These are phyloP conservation scores for Myriosclerotinia curreyana DNA, from an alignment of 2,329 filamentous ascomycete species.

Conservation along the genomic window DNA sequence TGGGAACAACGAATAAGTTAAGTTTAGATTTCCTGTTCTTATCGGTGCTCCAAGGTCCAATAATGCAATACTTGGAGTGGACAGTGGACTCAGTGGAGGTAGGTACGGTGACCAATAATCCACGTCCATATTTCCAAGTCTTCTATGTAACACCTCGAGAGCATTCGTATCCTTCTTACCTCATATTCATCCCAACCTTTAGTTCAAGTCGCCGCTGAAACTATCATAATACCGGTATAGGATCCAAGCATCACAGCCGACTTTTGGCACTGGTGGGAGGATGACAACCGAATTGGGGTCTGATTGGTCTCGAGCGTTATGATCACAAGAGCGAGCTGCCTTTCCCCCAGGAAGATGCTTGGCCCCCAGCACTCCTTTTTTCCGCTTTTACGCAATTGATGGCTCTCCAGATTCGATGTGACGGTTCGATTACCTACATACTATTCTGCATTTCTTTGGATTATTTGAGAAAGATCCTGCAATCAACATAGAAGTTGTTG, in stretches of 20 bases:
- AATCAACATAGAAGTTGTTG: neutral
- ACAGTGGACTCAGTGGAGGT: too few relatives aligned
- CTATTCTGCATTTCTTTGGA: neutral
- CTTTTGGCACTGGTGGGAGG: neutral
- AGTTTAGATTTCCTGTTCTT: too few relatives aligned
- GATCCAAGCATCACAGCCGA: neutral
- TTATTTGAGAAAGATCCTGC: neutral
- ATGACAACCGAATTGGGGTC: neutral
- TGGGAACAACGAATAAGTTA: too few relatives aligned
- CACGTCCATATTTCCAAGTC: too few relatives aligned
- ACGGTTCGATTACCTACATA: neutral
- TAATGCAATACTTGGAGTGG: too few relatives aligned
- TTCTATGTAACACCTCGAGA: too few relatives aligned
- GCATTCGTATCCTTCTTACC: too few relatives aligned
- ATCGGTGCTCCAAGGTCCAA: too few relatives aligned
- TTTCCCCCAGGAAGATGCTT: constrained; percentile 10
- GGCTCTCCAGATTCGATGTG: neutral
- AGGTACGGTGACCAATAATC: too few relatives aligned
- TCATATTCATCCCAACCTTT: neutral
- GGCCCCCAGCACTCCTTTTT: neutral
- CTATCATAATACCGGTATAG: neutral
- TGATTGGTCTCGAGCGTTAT: constrained; percentile 6
- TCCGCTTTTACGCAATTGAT: constrained; percentile 1
- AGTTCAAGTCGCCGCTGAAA: neutral
- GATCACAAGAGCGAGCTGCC: constrained; percentile 8